Evolutionary conservation across 208 protist genomes (phyloP).

Genomic region (Leishmania gerbilli): DNA sequence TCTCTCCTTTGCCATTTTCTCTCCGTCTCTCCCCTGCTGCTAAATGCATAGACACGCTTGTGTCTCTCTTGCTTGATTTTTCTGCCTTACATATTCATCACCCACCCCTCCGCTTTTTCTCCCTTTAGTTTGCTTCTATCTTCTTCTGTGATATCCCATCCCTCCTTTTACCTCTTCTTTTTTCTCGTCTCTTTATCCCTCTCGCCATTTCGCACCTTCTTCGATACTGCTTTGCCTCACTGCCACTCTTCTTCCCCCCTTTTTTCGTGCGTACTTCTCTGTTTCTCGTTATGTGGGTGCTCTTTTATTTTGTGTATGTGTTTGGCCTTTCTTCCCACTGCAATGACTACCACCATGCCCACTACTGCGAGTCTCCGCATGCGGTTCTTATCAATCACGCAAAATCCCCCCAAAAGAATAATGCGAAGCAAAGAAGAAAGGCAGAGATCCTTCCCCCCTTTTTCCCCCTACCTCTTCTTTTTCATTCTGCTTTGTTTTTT

Average conservation of each 20-base stretch:
- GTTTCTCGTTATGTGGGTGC: neutral
- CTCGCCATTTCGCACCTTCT: neutral
- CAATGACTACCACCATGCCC: neutral
- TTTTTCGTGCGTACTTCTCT: neutral
- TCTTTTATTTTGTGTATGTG: neutral
- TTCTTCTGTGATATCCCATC: neutral
- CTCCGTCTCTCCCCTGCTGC: neutral
- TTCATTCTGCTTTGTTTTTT: neutral
- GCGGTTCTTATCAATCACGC: neutral
- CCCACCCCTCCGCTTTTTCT: neutral
- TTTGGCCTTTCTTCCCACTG: neutral
- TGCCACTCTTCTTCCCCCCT: neutral
- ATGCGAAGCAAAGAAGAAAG: neutral
- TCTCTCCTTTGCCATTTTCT: constrained; percentile 15
- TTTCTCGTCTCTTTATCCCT: neutral
- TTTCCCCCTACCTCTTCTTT: neutral
- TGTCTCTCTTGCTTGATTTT: neutral
- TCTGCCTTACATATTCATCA: neutral
- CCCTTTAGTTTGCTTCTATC: neutral
- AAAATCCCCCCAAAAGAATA: neutral
- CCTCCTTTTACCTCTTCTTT: neutral
- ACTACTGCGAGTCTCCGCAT: neutral
- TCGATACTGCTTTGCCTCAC: neutral
- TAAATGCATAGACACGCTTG: neutral
- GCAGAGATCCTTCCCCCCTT: neutral